Percentiles rank a stretch among this genome's conserved stretches.
Evolutionary conservation across 2,329 filamentous ascomycete genomes (phyloP).

Genomic region (Trichophyton benhamiae): DNA sequence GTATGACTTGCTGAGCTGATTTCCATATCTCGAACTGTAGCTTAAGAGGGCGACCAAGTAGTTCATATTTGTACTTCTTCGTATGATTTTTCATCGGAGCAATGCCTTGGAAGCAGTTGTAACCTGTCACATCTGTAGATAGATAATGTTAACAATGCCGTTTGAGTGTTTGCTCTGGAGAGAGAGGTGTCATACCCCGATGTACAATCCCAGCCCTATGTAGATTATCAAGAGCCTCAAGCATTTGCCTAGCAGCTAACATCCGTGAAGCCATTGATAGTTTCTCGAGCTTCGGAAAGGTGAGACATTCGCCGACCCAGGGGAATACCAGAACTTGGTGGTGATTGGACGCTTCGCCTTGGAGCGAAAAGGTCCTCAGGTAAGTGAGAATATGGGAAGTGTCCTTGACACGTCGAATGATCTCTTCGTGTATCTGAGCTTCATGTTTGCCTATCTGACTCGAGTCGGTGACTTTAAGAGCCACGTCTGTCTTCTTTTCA

Average conservation of each 20-base stretch:
- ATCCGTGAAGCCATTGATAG: not conserved
- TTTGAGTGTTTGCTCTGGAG: not conserved
- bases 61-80: conserved; percentile 9
- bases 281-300: not conserved
- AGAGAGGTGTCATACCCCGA: not conserved
- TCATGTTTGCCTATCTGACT: conserved; percentile 3
- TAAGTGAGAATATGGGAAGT: conserved; percentile 6
- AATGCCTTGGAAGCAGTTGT: conserved; percentile 9
- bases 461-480: conserved; percentile 6
- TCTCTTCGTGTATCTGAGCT: conserved; percentile 7
- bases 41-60: conserved; percentile 10
- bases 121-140: conserved; percentile 6
- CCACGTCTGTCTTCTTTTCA: conserved; percentile 6
- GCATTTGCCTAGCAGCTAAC: not conserved
- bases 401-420: conserved; percentile 6
- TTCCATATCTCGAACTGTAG: conserved; percentile 1
- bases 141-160: not conserved
- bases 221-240: not conserved
- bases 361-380: conserved; percentile 5
- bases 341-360: not conserved
- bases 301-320: conserved; percentile 1
- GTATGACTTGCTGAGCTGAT: not conserved
- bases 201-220: not conserved
- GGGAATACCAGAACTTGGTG: conserved; percentile 8
- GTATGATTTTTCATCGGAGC: conserved; percentile 8